These are phyloP conservation scores for Panaeolus cyanescens DNA, from an alignment of 768 basidiomycete species.

Conservation along the genomic window DNA sequence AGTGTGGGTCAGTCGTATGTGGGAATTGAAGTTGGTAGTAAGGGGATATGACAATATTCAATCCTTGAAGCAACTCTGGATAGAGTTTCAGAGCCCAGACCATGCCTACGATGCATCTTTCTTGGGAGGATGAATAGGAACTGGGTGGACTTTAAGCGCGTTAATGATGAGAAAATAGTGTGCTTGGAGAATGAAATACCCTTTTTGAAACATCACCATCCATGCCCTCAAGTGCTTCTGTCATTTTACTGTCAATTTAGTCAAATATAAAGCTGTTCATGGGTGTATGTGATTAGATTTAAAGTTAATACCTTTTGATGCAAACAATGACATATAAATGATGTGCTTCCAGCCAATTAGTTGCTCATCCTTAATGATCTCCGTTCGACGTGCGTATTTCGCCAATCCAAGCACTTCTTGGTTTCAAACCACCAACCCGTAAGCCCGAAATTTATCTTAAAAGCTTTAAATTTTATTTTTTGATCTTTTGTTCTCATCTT, in stretches of 20 bases:
- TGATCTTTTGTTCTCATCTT: constrained; percentile 4
- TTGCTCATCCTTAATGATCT: constrained; percentile 27
- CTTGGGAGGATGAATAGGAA: neutral
- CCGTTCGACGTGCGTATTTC: constrained; percentile 7
- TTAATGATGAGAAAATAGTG: neutral
- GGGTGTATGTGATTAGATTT: constrained; percentile 16
- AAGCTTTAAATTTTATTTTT: constrained; percentile 7
- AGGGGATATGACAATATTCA: neutral
- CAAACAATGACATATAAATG: constrained; percentile 42
- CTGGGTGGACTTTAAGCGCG: neutral
- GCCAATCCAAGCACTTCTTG: constrained; percentile 9
- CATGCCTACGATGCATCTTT: neutral
- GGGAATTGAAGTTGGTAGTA: neutral
- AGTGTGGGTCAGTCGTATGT: neutral
- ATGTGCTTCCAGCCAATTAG: constrained; percentile 39
- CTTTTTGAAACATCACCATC: neutral
- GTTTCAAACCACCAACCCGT: constrained; percentile 12
- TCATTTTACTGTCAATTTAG: neutral
- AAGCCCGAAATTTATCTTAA: constrained; percentile 6
- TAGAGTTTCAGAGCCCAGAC: neutral
- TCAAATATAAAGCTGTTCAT: neutral
- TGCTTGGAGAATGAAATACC: neutral
- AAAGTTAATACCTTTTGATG: neutral
- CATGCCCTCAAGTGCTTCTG: neutral
- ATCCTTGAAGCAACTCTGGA: neutral